Conservation (phyloP, 345 rosid species). For the Euphorbia peplus region DNA sequence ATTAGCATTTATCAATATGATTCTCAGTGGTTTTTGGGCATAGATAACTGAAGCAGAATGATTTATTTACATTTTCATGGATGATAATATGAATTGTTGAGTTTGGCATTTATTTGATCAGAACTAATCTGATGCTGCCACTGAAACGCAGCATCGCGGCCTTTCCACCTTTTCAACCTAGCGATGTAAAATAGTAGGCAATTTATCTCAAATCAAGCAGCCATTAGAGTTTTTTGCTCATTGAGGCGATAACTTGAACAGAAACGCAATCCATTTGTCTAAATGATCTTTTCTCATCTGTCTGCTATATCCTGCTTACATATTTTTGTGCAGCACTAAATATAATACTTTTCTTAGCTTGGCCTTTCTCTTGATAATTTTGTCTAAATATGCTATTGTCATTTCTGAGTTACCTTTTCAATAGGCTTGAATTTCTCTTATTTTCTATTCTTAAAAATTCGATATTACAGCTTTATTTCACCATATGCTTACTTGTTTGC, state of each 20-base stretch:
- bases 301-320: neutral
- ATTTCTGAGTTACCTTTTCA: neutral
- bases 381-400: neutral
- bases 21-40: neutral
- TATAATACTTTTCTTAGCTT: neutral
- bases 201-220: neutral
- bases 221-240: neutral
- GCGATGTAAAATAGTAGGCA: neutral
- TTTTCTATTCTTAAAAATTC: neutral
- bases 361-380: neutral
- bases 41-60: neutral
- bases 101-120: neutral
- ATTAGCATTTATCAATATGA: neutral
- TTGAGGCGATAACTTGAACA: neutral
- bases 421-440: neutral
- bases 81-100: neutral
- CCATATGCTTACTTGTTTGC: neutral
- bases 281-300: neutral
- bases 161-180: neutral
- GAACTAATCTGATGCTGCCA: neutral
- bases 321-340: neutral
- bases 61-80: neutral
- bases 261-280: neutral
- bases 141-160: neutral
- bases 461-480: neutral